Evolutionary conservation across 441 rosid species (phyloP).

Genomic region (Arabidopsis lyrata): DNA sequence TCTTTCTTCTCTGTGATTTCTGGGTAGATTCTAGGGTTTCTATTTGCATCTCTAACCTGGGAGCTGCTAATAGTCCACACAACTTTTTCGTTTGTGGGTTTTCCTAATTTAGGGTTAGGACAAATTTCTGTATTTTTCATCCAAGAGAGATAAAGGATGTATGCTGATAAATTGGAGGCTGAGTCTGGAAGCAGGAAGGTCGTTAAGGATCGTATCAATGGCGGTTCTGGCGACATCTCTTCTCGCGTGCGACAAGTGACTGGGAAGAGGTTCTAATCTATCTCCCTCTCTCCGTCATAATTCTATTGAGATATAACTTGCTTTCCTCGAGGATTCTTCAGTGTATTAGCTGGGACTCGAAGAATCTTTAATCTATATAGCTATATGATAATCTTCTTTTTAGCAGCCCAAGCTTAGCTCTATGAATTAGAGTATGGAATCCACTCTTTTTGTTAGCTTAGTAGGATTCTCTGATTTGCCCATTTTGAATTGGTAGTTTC

Average conservation of each 20-base stretch:
- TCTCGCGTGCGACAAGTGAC: slow-evolving; percentile 65
- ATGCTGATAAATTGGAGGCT: slow-evolving; percentile 89
- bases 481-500: not conserved
- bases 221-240: slow-evolving; percentile 55
- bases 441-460: slow-evolving; percentile 9
- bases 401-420: slow-evolving; percentile 6
- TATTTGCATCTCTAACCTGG: slow-evolving; percentile 12
- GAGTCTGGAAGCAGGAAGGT: slow-evolving; percentile 56
- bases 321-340: slow-evolving; percentile 22
- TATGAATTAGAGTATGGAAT: not conserved
- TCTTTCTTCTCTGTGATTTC: slow-evolving; percentile 29
- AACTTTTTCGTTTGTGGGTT: slow-evolving; percentile 6
- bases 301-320: slow-evolving; percentile 5
- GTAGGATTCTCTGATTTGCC: not conserved
- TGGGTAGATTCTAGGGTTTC: slow-evolving; percentile 37
- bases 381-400: slow-evolving; percentile 20
- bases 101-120: slow-evolving; percentile 52
- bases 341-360: not conserved
- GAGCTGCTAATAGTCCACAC: slow-evolving; percentile 9
- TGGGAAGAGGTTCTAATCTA: slow-evolving; percentile 70
- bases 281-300: not conserved
- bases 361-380: not conserved
- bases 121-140: slow-evolving; percentile 13
- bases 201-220: slow-evolving; percentile 81
- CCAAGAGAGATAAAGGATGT: slow-evolving; percentile 55